A percentile compares a stretch with the other conserved stretches of the same genome.
phyloP scores from a whole-genome alignment of 1,284 basidiomycete species.

The Heterobasidion occidentale region DNA sequence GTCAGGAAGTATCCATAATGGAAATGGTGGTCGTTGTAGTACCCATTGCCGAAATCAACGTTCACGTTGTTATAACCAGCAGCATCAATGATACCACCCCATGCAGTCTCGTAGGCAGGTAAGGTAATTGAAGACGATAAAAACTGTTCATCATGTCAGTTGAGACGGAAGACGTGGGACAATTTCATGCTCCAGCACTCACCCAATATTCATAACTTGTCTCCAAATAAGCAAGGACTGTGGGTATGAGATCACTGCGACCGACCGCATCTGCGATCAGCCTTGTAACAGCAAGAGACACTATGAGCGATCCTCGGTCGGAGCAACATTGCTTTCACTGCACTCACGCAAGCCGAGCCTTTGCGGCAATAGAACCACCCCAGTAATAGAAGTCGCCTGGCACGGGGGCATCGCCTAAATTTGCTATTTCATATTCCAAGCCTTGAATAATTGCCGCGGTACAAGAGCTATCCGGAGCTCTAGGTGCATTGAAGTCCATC shows the following conservation, averaged over 20 bases:
- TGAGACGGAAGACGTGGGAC: too few species aligned
- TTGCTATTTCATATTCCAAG: conserved; percentile 24
- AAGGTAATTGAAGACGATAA: conserved; percentile 16
- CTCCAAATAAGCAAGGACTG: conserved; percentile 19
- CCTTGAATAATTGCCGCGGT: conserved; percentile 19
- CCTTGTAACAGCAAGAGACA: not conserved
- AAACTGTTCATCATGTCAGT: conserved; percentile 13
- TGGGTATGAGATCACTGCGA: conserved; percentile 20
- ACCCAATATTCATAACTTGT: conserved; percentile 11
- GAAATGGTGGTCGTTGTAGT: conserved; percentile 28
- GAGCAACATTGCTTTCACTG: not conserved
- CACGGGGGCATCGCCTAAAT: conserved; percentile 16
- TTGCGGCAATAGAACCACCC: conserved; percentile 20
- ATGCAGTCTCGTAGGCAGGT: conserved; percentile 26
- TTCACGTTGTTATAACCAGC: conserved; percentile 21
- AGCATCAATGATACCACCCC: conserved; percentile 27
- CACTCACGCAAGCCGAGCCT: conserved; percentile 20
- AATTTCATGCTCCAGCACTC: not conserved
- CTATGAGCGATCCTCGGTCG: not conserved
- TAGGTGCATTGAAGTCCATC: conserved; percentile 24
- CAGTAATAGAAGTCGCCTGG: conserved; percentile 26
- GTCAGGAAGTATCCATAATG: conserved; percentile 27
- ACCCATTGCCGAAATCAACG: conserved; percentile 27
- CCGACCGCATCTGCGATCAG: conserved; percentile 26
- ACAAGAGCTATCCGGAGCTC: conserved; percentile 23